These are phyloP conservation scores for Cupressus sempervirens DNA, from an alignment of 75 land plant genomes.

Conservation along the genomic window DNA sequence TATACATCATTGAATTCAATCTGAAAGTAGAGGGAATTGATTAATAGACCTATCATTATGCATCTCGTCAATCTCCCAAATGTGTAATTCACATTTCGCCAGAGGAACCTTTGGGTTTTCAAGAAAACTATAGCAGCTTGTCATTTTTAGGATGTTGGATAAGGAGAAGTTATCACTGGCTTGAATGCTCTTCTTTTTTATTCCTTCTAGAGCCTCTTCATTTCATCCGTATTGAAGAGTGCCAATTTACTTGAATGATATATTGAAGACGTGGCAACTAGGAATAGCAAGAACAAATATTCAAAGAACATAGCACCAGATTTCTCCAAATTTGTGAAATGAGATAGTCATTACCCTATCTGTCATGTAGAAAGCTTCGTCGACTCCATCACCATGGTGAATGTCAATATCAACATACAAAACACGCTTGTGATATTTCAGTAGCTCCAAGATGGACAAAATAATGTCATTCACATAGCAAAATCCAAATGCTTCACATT, in stretches of 20 bases:
- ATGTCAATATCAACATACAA: no score
- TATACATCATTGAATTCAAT: slow-evolving; percentile 19
- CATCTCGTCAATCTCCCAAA: slow-evolving; percentile 36
- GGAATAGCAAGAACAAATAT: slow-evolving; percentile 17
- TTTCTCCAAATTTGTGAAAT: no score
- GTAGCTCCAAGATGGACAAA: no score
- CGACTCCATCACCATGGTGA: no score
- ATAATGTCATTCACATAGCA: no score
- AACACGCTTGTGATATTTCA: no score
- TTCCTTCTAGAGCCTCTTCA: slow-evolving; percentile 12
- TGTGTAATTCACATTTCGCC: slow-evolving; percentile 45
- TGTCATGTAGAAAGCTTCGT: no score
- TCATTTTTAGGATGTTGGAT: slow-evolving; percentile 15
- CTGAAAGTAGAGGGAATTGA: slow-evolving; percentile 46
- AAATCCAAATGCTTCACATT: no score
- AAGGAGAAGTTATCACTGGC: slow-evolving; percentile 3
- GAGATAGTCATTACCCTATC: no score
- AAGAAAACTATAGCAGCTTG: slow-evolving; percentile 26
- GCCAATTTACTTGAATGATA: slow-evolving; percentile 15
- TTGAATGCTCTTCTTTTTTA: slow-evolving; percentile 10
- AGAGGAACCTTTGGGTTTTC: slow-evolving; percentile 25
- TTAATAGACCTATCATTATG: slow-evolving; percentile 22
- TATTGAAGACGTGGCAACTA: slow-evolving; percentile 20
- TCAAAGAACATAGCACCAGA: slow-evolving; percentile 16
- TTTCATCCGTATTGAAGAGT: slow-evolving; percentile 15